phyloP scores from a whole-genome alignment of 208 protist species.

The Leishmania braziliensis region DNA sequence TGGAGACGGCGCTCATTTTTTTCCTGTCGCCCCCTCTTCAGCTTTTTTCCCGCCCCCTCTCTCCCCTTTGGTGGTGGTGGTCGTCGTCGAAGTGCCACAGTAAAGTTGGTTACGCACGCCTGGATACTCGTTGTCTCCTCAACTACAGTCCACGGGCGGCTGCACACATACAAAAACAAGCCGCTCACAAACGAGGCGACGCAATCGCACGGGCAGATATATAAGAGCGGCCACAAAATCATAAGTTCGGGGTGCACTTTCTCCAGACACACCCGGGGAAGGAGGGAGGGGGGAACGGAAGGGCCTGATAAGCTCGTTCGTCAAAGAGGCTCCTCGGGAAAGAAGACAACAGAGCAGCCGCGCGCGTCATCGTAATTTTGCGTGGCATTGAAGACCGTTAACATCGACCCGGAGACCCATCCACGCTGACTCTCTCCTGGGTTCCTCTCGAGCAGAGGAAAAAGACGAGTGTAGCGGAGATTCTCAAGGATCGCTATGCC shows the following conservation, averaged over 20 bases:
- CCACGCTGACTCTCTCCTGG: constrained; percentile 7
- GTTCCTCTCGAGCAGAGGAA: constrained; percentile 22
- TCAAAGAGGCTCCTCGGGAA: constrained; percentile 22
- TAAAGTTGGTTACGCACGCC: not conserved
- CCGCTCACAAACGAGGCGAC: not conserved
- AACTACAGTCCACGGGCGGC: no score
- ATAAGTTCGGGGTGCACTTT: not conserved
- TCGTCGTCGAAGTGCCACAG: not conserved
- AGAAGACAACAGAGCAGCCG: constrained; percentile 72
- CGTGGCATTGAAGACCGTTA: constrained; percentile 56
- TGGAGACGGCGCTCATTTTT: not conserved
- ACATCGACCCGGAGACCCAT: constrained; percentile 36
- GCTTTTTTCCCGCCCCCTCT: not conserved
- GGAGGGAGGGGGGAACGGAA: no score
- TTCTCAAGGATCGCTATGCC: constrained; percentile 82
- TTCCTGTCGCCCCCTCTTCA: not conserved
- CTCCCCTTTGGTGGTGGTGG: not conserved
- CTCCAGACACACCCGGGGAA: not conserved
- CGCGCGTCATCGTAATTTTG: constrained; percentile 52
- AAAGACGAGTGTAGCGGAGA: constrained; percentile 42
- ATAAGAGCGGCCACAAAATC: no score
- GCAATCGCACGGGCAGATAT: not conserved
- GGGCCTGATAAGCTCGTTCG: no score
- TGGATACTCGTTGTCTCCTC: not conserved
- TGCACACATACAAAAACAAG: constrained; percentile 8